Conservation (phyloP, 805 yeast genomes). For the Scheffersomyces amazonensis region DNA sequence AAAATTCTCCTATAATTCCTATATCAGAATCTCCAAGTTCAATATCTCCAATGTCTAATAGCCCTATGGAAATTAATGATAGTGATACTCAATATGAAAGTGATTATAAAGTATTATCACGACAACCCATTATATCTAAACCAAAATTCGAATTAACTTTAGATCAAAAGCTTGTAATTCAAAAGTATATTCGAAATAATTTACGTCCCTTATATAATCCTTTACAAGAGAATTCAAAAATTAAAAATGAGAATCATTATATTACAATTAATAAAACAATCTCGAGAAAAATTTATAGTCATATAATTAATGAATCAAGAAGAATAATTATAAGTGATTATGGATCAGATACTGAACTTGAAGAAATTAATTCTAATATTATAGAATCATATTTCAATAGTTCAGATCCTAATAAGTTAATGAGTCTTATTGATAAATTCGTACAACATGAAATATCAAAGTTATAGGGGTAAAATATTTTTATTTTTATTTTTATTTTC, state of each 20-base stretch:
- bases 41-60: constrained; percentile 7
- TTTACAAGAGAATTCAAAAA: constrained; percentile 22
- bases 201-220: constrained; percentile 48
- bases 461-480: neutral
- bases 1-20: neutral
- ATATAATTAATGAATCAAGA: constrained; percentile 12
- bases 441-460: constrained; percentile 11
- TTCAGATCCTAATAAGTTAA: constrained; percentile 12
- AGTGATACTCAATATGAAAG: constrained; percentile 9
- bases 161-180: constrained; percentile 55
- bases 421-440: constrained; percentile 19
- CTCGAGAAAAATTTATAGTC: constrained; percentile 55
- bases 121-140: neutral
- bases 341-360: constrained; percentile 5
- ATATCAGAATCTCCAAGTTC: constrained; percentile 7
- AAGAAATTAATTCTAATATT: constrained; percentile 4
- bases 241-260: constrained; percentile 39
- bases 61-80: constrained; percentile 9
- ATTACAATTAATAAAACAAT: constrained; percentile 61
- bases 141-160: constrained; percentile 18
- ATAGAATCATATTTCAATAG: constrained; percentile 16
- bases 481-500: neutral
- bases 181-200: constrained; percentile 50
- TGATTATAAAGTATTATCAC: constrained; percentile 1
- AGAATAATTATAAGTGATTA: neutral